Conservation (phyloP, 768 basidiomycete genomes). For the Baorangia bicolor region DNA sequence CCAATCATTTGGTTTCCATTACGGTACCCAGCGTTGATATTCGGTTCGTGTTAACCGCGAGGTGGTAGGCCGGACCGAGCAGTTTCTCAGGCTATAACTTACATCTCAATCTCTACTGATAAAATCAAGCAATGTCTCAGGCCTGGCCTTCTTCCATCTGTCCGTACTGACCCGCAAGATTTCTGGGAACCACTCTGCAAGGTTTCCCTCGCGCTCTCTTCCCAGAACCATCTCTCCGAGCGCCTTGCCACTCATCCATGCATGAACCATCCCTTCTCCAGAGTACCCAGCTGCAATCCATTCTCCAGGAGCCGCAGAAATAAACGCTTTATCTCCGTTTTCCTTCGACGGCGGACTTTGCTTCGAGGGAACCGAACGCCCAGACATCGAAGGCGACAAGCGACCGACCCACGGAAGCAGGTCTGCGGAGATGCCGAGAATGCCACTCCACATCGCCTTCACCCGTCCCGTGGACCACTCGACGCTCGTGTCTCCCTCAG, state of each 20-base stretch:
- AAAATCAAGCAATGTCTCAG: constrained; percentile 37
- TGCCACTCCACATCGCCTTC: constrained; percentile 61
- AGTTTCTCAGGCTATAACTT: not conserved
- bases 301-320: constrained; percentile 49
- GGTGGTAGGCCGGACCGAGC: not conserved
- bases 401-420: constrained; percentile 71
- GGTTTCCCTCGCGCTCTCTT: constrained; percentile 25
- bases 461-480: constrained; percentile 46
- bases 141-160: constrained; percentile 55
- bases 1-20: not conserved
- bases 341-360: not conserved
- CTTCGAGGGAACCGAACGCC: constrained; percentile 32
- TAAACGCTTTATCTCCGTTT: not conserved
- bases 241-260: constrained; percentile 63
- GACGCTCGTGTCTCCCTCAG: constrained; percentile 5
- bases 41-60: not conserved
- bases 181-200: constrained; percentile 49
- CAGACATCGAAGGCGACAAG: constrained; percentile 48
- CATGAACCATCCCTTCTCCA: constrained; percentile 75
- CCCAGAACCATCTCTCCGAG: constrained; percentile 59
- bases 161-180: constrained; percentile 46
- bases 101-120: not conserved
- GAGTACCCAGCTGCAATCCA: constrained; percentile 73
- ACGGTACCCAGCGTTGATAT: not conserved
- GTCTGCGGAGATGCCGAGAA: constrained; percentile 64